Conservation (phyloP, 148 eudicot genomes). For the Linanthus parryae region DNA sequence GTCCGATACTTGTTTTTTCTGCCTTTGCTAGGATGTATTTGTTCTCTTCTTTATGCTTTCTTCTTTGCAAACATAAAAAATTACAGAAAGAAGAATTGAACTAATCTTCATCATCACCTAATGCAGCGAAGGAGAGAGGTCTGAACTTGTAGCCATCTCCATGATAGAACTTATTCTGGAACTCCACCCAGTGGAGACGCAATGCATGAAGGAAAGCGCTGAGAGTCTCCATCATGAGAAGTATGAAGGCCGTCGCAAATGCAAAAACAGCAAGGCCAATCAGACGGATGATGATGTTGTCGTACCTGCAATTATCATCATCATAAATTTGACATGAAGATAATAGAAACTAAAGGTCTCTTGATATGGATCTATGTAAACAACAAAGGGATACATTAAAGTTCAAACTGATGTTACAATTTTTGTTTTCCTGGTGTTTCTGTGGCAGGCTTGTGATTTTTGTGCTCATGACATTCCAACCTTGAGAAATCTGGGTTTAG, state of each 20-base stretch:
- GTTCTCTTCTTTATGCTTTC: no score
- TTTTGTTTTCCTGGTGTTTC: background rate
- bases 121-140: constrained; percentile 81
- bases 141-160: constrained; percentile 94
- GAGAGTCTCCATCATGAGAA: constrained; percentile 93
- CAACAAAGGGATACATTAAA: no score
- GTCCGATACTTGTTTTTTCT: no score
- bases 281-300: constrained; percentile 59
- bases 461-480: no score
- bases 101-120: constrained; percentile 87
- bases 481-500: no score
- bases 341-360: background rate
- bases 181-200: constrained; percentile 99
- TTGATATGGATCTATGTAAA: no score
- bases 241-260: constrained; percentile 87
- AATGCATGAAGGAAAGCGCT: constrained; percentile 98
- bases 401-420: no score
- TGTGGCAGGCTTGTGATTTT: no score
- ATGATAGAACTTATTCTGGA: constrained; percentile 78
- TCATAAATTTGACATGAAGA: background rate
- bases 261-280: constrained; percentile 75
- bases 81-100: no score
- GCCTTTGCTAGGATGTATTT: no score
- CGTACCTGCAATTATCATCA: constrained; percentile 49
- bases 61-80: no score